Conservation (phyloP, 2,329 filamentous ascomycete species). For the Pseudohalonectria lignicola region DNA sequence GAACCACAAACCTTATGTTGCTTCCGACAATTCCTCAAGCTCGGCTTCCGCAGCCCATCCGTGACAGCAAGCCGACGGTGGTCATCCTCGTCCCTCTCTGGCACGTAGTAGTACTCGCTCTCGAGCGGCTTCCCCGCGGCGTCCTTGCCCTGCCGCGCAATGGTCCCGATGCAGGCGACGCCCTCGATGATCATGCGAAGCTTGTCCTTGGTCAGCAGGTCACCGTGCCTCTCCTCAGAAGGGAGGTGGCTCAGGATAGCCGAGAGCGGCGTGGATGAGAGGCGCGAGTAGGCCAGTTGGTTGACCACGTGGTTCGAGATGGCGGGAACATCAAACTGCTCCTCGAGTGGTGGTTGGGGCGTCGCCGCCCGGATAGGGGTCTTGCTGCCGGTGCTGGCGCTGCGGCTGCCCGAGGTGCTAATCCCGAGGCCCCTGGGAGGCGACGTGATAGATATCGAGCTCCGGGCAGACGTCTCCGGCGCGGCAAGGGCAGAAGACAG, state of each 20-base stretch:
- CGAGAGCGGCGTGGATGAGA: constrained; percentile 84
- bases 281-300: constrained; percentile 86
- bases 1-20: constrained; percentile 75
- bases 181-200: constrained; percentile 63
- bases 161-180: constrained; percentile 75
- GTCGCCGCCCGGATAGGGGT: background rate
- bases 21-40: constrained; percentile 80
- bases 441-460: background rate
- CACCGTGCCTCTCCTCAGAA: constrained; percentile 42
- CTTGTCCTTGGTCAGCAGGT: constrained; percentile 42
- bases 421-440: background rate
- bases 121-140: constrained; percentile 88
- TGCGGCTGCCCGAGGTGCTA: constrained; percentile 1
- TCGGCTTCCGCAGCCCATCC: constrained; percentile 77
- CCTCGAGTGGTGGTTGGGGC: constrained; percentile 5
- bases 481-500: background rate
- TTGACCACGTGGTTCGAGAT: constrained; percentile 84
- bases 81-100: constrained; percentile 73
- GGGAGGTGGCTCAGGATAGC: constrained; percentile 84
- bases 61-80: constrained; percentile 73
- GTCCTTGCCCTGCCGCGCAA: constrained; percentile 85
- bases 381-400: background rate
- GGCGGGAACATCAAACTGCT: constrained; percentile 23
- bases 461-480: background rate
- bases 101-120: constrained; percentile 94